Conservation (phyloP, 768 basidiomycete genomes). For the Suillus clintonianus region DNA sequence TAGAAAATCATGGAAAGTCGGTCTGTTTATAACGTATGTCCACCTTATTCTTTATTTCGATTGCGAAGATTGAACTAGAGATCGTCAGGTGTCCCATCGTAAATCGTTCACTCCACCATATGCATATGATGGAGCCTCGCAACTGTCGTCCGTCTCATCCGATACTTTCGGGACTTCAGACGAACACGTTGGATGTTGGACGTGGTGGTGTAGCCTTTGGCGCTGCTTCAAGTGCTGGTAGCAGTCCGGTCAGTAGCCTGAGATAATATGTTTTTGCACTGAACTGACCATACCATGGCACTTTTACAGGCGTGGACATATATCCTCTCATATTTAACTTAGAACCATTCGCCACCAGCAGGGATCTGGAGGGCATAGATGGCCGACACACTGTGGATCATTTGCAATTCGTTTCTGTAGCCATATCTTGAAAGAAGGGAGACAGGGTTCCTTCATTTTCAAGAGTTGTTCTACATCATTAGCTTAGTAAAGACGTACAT, state of each 20-base stretch:
- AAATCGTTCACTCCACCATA: constrained; percentile 15
- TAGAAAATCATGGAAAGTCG: constrained; percentile 13
- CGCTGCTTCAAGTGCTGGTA: constrained; percentile 28
- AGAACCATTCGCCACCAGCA: background rate
- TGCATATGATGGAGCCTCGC: constrained; percentile 24
- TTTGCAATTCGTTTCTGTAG: background rate
- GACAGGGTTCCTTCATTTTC: background rate
- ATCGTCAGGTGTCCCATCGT: constrained; percentile 8
- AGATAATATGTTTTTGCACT: background rate
- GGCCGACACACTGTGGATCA: background rate
- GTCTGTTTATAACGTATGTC: constrained; percentile 12
- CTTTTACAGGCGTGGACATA: background rate
- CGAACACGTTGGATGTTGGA: constrained; percentile 21
- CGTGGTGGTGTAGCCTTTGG: constrained; percentile 15
- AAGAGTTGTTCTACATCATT: background rate
- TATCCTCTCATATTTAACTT: background rate
- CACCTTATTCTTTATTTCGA: background rate
- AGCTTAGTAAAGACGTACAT: background rate
- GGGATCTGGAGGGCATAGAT: background rate
- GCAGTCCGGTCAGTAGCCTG: constrained; percentile 3
- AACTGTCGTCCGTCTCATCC: constrained; percentile 24
- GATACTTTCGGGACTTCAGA: constrained; percentile 19
- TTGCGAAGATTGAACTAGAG: background rate
- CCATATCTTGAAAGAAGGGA: background rate
- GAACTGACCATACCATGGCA: background rate